phyloP scores from a whole-genome alignment of 106 monocot genomes.

The Phalaenopsis equestris region DNA sequence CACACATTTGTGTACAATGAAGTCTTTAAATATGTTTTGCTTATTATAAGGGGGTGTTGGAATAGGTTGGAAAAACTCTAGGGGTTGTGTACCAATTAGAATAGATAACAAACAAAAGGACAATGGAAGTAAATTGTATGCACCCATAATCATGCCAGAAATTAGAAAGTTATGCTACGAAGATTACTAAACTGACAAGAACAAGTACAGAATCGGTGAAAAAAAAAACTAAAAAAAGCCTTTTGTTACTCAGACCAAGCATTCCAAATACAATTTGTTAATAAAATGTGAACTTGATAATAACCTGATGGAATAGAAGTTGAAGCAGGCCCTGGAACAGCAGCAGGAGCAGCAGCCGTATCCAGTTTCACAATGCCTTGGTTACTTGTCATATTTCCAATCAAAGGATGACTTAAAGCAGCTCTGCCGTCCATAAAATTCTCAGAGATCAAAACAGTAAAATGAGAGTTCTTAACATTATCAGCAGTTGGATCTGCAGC shows the following conservation, averaged over 20 bases:
- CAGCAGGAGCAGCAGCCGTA: conserved; percentile 18
- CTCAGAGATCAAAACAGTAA: conserved; percentile 77
- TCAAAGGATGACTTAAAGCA: conserved; percentile 56
- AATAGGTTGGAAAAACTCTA: not conserved
- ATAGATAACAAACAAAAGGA: not conserved
- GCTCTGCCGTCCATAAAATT: conserved; percentile 78
- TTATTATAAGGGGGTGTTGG: not conserved
- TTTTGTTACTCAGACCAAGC: not conserved
- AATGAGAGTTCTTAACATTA: conserved; percentile 61
- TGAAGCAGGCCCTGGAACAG: conserved; percentile 30
- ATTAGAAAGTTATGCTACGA: not conserved
- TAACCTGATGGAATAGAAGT: conserved; percentile 53
- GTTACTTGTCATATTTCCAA: conserved; percentile 33
- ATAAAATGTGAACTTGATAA: not conserved
- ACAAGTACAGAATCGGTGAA: not conserved
- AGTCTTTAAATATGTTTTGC: not conserved
- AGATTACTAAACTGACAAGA: not conserved
- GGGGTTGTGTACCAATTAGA: not conserved
- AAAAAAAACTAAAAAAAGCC: not conserved
- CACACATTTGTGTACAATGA: not conserved
- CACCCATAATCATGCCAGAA: not conserved
- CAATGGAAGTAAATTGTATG: not conserved
- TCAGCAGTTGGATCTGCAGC: conserved; percentile 59
- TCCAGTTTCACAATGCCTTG: conserved; percentile 52
- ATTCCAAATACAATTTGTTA: not conserved